A percentile compares a stretch with the other conserved stretches of the same genome.
Evolutionary conservation across 1,284 basidiomycete genomes (phyloP).

Genomic region (Tylopilus sp.): DNA sequence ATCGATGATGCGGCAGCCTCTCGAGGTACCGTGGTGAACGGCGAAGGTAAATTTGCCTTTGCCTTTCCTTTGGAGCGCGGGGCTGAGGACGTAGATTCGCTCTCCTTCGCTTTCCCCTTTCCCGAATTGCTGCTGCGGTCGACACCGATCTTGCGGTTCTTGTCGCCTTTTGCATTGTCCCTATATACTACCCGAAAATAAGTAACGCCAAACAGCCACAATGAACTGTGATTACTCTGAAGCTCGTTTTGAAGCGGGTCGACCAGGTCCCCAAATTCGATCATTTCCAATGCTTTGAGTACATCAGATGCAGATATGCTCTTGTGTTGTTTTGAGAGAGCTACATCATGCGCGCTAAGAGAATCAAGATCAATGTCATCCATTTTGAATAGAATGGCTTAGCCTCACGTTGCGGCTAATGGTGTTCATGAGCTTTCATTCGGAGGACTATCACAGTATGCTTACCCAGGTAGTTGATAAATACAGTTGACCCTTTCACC

Average conservation of each 20-base stretch:
- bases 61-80: constrained; percentile 50
- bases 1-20: constrained; percentile 27
- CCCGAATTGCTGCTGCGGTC: constrained; percentile 29
- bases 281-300: constrained; percentile 83
- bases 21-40: constrained; percentile 44
- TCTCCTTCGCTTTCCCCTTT: constrained; percentile 46
- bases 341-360: constrained; percentile 87
- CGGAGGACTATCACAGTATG: constrained; percentile 15
- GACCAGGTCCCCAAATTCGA: constrained; percentile 85
- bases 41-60: constrained; percentile 43
- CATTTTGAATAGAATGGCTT: not conserved
- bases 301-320: constrained; percentile 91
- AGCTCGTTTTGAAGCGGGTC: constrained; percentile 79
- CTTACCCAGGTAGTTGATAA: constrained; percentile 91
- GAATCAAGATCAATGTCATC: constrained; percentile 17
- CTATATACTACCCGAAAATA: constrained; percentile 61
- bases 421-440: constrained; percentile 9
- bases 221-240: constrained; percentile 59
- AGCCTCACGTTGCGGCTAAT: constrained; percentile 73
- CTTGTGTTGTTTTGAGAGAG: constrained; percentile 85
- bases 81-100: constrained; percentile 32
- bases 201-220: not conserved
- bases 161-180: constrained; percentile 66
- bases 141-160: constrained; percentile 56
- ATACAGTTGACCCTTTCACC: constrained; percentile 89